phyloP scores from a whole-genome alignment of 2,329 filamentous ascomycete species.

The Sclerotinia trifoliorum region DNA sequence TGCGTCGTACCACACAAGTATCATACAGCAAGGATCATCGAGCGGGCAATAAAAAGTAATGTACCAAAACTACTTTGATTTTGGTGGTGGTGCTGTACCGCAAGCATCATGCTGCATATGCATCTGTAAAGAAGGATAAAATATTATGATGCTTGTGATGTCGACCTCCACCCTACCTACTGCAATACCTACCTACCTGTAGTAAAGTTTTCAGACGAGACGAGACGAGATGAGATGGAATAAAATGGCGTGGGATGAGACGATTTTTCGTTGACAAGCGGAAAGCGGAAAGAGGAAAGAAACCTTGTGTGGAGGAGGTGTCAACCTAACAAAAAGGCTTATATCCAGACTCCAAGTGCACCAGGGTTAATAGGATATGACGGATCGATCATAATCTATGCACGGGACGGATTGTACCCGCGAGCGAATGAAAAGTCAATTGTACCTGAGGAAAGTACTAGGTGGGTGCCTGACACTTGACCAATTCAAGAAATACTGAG shows the following conservation, averaged over 20 bases:
- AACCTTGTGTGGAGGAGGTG: background rate
- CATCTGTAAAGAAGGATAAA: background rate
- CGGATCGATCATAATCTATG: background rate
- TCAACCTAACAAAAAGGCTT: background rate
- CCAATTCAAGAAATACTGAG: background rate
- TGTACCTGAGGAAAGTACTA: background rate
- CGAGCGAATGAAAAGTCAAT: constrained; percentile 1
- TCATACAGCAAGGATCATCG: background rate
- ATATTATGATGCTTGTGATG: background rate
- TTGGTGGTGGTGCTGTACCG: background rate
- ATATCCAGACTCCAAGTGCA: background rate
- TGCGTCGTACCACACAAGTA: too few relatives aligned
- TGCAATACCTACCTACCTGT: background rate
- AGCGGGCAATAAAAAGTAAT: background rate
- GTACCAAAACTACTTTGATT: too few relatives aligned
- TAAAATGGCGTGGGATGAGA: background rate
- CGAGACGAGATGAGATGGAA: background rate
- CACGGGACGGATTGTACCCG: constrained; percentile 5
- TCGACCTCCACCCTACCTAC: background rate
- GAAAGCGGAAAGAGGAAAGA: too few relatives aligned
- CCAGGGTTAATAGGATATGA: background rate
- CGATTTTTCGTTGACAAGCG: background rate
- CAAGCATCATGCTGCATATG: background rate
- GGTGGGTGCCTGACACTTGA: constrained; percentile 4
- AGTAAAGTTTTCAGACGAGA: background rate